Evolutionary conservation across 139 green algal genomes (phyloP), one percentile per base, ranked within the genome.

Genomic region (Zygnema circumcarinatum): DNA sequence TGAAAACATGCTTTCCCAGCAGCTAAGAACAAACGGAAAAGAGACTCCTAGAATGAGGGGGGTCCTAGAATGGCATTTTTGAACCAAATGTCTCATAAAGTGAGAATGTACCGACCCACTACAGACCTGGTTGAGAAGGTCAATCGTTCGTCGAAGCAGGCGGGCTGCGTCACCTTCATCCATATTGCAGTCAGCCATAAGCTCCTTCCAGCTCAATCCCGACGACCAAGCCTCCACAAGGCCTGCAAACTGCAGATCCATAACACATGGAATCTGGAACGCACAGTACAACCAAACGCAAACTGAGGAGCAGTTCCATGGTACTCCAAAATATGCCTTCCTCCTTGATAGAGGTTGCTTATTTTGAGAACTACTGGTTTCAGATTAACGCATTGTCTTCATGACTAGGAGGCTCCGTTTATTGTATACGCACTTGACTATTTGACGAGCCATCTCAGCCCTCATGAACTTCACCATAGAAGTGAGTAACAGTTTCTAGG

Each of bases 161-260:
- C 87, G 80, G 11, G 87, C 89, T 2, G 88, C 33, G 42, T 92
- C 89, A 2, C 89, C 89, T 35, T 92, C 86, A 74, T 92, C 89
- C 29, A 92, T 42, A 0, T 31, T 33, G 40, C 67, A 76, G 74
- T 90, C 89, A 16, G 38, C 0, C 47, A 92, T 87, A n/a, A 86
- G 31, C 79, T 91, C 42, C 2, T 38, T 11, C 89, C 89, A 92
- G 36, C 79, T 83, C 53, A 86, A 81, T 29, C 89, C 89, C 1
- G 36, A 42, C 0, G 89, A 81, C 89, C 89, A 92, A 2, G 87
- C 86, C 79, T 91, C 89, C 31, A 85, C 86, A 38, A 92, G 35
- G 38, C 86, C 89, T 11, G 56, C 54, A 22, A 92, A 87, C 25
- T 89, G 62, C 22, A 36, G 22, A 53, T 92, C 89, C 42, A 92